phyloP scores from a whole-genome alignment of 2,329 filamentous ascomycete genomes.

The Knufia petricola region DNA sequence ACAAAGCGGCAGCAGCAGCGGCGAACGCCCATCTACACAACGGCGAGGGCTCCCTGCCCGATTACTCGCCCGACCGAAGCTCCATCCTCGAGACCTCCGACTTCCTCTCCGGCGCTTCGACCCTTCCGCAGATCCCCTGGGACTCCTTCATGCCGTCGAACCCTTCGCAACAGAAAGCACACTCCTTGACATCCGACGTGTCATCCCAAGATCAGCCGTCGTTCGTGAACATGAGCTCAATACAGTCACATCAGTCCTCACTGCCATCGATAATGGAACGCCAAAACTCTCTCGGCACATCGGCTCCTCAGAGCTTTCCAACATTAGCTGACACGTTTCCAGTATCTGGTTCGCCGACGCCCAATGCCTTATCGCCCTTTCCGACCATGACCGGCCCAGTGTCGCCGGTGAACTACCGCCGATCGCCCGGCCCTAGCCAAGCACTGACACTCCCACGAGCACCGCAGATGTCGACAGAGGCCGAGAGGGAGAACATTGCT shows the following conservation, averaged over 20 bases:
- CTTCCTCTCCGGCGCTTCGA: conserved; percentile 69
- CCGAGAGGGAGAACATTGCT: conserved; percentile 81
- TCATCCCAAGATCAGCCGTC: conserved; percentile 56
- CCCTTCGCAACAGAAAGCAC: conserved; percentile 62
- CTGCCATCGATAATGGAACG: conserved; percentile 62
- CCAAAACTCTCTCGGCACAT: conserved; percentile 48
- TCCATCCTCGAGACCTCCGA: conserved; percentile 67
- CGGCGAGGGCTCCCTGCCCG: conserved; percentile 43
- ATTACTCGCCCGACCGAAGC: conserved; percentile 62
- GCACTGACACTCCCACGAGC: conserved; percentile 57
- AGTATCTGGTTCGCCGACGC: conserved; percentile 58
- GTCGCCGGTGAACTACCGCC: conserved; percentile 58
- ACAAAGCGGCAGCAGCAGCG: conserved; percentile 74
- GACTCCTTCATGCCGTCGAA: conserved; percentile 71
- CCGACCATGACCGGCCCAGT: conserved; percentile 57
- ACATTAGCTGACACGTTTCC: conserved; percentile 65
- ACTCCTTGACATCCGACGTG: conserved; percentile 59
- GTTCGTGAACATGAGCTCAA: conserved; percentile 49
- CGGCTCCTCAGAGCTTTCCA: conserved; percentile 55
- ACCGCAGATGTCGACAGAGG: conserved; percentile 73
- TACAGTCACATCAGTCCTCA: conserved; percentile 51
- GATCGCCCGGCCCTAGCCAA: conserved; percentile 60
- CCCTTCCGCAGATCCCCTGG: conserved; percentile 81
- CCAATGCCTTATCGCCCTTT: conserved; percentile 64
- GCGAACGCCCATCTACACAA: conserved; percentile 41